Evolutionary conservation across 1,284 basidiomycete species (phyloP).

Genomic region (Mycocalia duriaeana): DNA sequence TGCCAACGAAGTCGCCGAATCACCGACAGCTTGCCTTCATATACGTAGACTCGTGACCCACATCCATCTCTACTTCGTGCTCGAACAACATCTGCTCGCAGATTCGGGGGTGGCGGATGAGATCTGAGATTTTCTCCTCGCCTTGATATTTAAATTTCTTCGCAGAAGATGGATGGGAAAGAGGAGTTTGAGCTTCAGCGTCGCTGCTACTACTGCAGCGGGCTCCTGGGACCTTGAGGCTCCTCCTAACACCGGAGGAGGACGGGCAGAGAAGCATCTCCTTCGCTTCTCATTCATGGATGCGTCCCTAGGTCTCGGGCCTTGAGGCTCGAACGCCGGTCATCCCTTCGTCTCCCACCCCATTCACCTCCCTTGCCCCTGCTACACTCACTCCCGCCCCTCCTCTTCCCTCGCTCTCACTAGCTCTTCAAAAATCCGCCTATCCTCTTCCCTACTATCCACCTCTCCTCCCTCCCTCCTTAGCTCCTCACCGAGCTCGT

Average conservation of each 20-base stretch:
- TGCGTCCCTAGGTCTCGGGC: no score
- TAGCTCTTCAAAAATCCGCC: slow-evolving; percentile 36
- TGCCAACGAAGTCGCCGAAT: no score
- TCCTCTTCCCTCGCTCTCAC: slow-evolving; percentile 6
- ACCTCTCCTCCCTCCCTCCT: slow-evolving; percentile 46
- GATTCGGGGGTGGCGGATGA: slow-evolving; percentile 44
- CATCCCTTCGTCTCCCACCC: background rate
- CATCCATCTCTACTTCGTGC: slow-evolving; percentile 50
- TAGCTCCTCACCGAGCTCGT: slow-evolving; percentile 43
- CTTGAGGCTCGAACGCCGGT: background rate
- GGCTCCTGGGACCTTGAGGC: no score
- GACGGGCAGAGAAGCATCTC: no score
- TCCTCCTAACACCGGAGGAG: no score
- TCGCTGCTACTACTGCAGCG: no score
- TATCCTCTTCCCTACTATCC: slow-evolving; percentile 34
- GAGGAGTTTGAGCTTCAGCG: background rate
- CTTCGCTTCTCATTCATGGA: slow-evolving; percentile 45
- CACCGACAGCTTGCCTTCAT: no score
- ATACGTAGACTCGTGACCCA: slow-evolving; percentile 54
- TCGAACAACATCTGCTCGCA: slow-evolving; percentile 55
- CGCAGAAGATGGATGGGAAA: background rate
- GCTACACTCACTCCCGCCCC: background rate
- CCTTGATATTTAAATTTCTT: slow-evolving; percentile 4
- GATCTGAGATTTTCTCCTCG: slow-evolving; percentile 35
- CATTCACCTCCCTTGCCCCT: no score